Base-by-base conservation (phyloP, 441 rosid species). In the Erodium trifolium region DNA sequence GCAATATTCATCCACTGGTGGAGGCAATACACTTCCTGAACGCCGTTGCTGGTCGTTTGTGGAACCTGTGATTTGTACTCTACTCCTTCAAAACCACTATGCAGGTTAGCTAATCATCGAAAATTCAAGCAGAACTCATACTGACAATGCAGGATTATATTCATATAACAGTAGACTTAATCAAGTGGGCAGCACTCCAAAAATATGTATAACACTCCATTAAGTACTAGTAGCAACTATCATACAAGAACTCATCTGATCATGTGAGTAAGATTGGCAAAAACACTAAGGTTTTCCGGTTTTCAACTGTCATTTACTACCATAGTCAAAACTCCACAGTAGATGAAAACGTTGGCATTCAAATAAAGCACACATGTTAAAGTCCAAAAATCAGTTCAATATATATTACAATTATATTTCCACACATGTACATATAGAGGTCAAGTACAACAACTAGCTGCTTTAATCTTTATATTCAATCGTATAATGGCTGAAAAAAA, bases 41-140 rank as follows among this genome's bases (percentile, higher is more conserved):
- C 82, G 82, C 37, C 85, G 70, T 68, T 77, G 80, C 74, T 76
- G 45, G 75, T 74, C 80, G 64, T 68, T 85, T 71, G 86, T 76
- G 70, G 82, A 77, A 75, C 85, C 87, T 18, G 88, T 82, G 68
- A 87, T 79, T 75, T 85, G 87, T 68, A 85, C 88, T 75, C 88
- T 85, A 67, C 80, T 85, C 86, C 82, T 81, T 73, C 37, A 73
- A 70, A 70, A 69, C 37, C 77, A 80, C 13, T 73, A 75, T 8
- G 62, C 7, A n/a, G 66, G 67, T 55, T 41, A 41, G 9, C 45
- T 69, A 68, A 68, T 65, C 75, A 66, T 60, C 66, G 27, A 18
- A 68, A 14, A 27, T 12, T 9, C 57, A 65, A 5, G 45, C 45
- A 8, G 45, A 41, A 41, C 45, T 41, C 45, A 41, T 7, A 5